Base-by-base conservation (phyloP, 768 basidiomycete species). In the Rhodotorula graminis region DNA sequence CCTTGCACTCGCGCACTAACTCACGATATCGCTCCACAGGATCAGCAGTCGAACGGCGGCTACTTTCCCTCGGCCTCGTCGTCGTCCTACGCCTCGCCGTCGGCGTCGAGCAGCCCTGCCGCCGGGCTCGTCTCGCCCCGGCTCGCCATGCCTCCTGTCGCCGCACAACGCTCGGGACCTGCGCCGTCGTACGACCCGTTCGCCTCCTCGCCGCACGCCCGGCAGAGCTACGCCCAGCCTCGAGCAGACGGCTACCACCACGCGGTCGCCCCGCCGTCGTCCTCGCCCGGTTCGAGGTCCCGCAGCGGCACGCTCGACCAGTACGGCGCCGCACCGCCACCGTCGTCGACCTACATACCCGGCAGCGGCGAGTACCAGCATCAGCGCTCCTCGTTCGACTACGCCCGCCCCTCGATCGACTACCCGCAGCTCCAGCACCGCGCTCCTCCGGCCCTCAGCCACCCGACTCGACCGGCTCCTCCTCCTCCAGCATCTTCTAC, bases 101-200 rank as follows among this genome's bases (percentile, higher is more conserved):
- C 53, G 3, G 57, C 63, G 14, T 52, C 68, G 2, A 16, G 27
- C 31, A 29, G 25, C 25, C 0, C n/a, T 7, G 11, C 61, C 0
- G 49, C 64, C 2, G 67, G 59, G 5, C 37, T 76, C 29, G 37
- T 76, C 23, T 72, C 71, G 23, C 74, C 74, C 10, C 70, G 71
- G 0, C 63, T 76, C 16, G 65, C 74, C 23, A 70, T 76, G 74
- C 74, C 74, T 1, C 71, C 74, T 2, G 57, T 63, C 21, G 74
- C 69, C 10, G 71, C 70, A 3, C 71, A 72, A 14, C 71, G 74
- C 0, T 37, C 62, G 12, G 74, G 74, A 0, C 21, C 64, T 7
- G 58, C 61, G 1, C 68, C 71, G 0, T 19, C 65, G 21, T 76
- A 67, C 68, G 74, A 76, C 55, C 67, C 72, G 2, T 70, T 65